Conservation (phyloP, 78 protist species). For the Dictyostelium brefeldianum region DNA sequence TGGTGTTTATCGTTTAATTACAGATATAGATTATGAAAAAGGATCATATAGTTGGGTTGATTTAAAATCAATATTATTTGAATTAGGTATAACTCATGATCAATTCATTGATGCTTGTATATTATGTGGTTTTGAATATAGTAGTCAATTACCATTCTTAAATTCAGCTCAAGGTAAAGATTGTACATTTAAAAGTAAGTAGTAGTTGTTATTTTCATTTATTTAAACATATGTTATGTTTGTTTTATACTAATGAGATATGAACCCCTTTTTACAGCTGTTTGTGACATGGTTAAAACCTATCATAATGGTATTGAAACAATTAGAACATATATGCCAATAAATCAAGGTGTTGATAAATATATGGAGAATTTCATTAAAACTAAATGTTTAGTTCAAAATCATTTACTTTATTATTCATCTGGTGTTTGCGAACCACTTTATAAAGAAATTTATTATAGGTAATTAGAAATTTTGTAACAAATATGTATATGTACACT, state of each 20-base stretch:
- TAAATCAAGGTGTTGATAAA: conserved; percentile 10
- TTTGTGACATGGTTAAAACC: conserved; percentile 65
- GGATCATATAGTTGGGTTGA: conserved; percentile 69
- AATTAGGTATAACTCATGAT: conserved; percentile 61
- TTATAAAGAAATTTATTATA: conserved; percentile 45
- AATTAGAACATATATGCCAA: conserved; percentile 20
- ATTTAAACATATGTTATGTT: no score
- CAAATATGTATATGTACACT: no score
- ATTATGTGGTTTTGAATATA: conserved; percentile 61
- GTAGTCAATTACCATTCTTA: conserved; percentile 18
- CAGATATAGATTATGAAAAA: conserved; percentile 75
- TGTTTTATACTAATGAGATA: not conserved
- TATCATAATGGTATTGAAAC: conserved; percentile 35
- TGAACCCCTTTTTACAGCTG: not conserved
- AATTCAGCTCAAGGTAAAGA: not conserved
- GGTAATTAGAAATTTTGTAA: conserved; percentile 29
- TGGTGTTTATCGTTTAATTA: conserved; percentile 74
- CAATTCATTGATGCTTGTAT: conserved; percentile 74
- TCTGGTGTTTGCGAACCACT: conserved; percentile 57
- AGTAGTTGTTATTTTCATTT: not conserved
- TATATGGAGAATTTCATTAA: conserved; percentile 53
- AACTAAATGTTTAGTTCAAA: conserved; percentile 45
- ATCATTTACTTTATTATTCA: conserved; percentile 49
- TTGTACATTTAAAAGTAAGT: conserved; percentile 15
- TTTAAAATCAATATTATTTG: conserved; percentile 41